These are phyloP conservation scores for Cornus florida DNA, from an alignment of 148 eudicot genomes.

Conservation along the genomic window DNA sequence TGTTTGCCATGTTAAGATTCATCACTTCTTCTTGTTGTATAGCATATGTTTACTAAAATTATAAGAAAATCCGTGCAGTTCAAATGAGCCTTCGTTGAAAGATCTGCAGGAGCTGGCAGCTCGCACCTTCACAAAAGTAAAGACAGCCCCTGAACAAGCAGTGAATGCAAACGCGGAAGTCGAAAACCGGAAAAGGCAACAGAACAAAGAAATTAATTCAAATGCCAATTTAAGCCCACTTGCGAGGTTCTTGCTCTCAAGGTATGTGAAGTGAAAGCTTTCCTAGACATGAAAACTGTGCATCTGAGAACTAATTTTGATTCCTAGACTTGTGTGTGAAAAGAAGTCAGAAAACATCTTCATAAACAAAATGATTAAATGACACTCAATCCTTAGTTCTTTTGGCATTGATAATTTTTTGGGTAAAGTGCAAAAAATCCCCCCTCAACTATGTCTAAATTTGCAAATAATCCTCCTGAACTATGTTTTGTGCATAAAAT, in stretches of 20 bases:
- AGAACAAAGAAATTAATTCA: slow-evolving; percentile 57
- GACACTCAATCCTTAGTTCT: not conserved
- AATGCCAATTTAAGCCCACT: slow-evolving; percentile 80
- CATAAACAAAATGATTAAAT: not conserved
- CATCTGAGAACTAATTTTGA: too few relatives aligned
- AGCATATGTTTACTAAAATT: not conserved
- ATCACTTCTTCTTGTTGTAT: not conserved
- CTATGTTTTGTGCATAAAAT: too few relatives aligned
- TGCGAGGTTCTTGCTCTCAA: slow-evolving; percentile 82
- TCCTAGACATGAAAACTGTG: not conserved
- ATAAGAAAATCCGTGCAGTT: slow-evolving; percentile 40
- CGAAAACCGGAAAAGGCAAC: slow-evolving; percentile 64
- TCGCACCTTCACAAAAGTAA: slow-evolving; percentile 53
- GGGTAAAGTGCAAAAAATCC: too few relatives aligned
- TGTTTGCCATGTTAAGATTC: not conserved
- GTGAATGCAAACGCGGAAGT: slow-evolving; percentile 46
- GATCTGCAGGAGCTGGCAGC: slow-evolving; percentile 75
- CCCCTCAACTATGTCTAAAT: too few relatives aligned
- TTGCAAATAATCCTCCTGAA: too few relatives aligned
- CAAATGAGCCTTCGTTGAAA: slow-evolving; percentile 71
- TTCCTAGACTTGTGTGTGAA: not conserved
- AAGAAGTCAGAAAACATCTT: not conserved
- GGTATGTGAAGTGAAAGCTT: slow-evolving; percentile 39
- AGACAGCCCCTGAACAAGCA: slow-evolving; percentile 41
- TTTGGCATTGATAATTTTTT: not conserved